Conservation (phyloP, 2,329 filamentous ascomycete genomes). For the Colletotrichum salicis region DNA sequence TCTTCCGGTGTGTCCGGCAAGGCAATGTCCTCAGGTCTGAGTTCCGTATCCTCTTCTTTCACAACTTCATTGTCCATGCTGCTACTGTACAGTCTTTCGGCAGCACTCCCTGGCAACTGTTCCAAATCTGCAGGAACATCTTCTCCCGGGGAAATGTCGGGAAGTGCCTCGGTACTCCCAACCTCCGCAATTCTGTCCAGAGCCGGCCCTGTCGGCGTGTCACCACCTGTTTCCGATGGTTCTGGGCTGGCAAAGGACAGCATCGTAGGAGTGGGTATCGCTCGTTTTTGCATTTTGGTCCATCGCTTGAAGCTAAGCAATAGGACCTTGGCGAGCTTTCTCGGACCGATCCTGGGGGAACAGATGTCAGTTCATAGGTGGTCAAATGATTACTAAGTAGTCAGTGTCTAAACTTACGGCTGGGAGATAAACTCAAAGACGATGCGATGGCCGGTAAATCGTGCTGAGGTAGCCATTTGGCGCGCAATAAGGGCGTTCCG, state of each 20-base stretch:
- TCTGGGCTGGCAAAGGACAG: slow-evolving; percentile 1
- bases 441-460: slow-evolving; percentile 37
- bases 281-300: slow-evolving; percentile 31
- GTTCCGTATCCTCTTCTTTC: background rate
- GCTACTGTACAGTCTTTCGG: background rate
- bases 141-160: background rate
- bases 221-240: background rate
- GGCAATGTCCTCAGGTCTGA: background rate
- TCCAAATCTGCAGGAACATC: background rate
- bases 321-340: slow-evolving; percentile 49
- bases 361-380: background rate
- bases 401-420: slow-evolving; percentile 42
- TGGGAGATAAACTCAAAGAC: slow-evolving; percentile 51
- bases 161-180: background rate
- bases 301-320: slow-evolving; percentile 41
- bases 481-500: slow-evolving; percentile 45
- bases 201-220: background rate
- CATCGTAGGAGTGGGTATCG: background rate
- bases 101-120: background rate
- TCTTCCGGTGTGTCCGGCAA: background rate
- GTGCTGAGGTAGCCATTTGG: slow-evolving; percentile 35
- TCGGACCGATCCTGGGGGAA: slow-evolving; percentile 45
- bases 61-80: background rate
- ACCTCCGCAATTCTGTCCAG: background rate
- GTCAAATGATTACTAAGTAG: too few relatives aligned